phyloP scores from a whole-genome alignment of 1,139 yeast genomes.

The Nakaseomyces sp. region DNA sequence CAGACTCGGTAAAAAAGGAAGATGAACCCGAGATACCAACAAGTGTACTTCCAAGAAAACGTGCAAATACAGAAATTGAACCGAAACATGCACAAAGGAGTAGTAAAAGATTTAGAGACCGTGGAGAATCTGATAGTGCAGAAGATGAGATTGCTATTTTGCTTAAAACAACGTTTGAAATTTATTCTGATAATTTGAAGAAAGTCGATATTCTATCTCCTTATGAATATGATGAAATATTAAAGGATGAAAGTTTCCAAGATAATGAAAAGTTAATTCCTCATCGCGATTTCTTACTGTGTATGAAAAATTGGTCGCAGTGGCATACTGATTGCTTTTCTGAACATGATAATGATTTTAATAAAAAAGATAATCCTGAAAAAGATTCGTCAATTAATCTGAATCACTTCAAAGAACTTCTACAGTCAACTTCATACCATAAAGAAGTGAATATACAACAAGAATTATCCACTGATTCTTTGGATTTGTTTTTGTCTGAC shows the following conservation, averaged over 20 bases:
- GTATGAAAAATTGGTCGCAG: slow-evolving; percentile 38
- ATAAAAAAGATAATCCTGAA: slow-evolving; percentile 5
- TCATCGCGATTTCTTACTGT: slow-evolving; percentile 32
- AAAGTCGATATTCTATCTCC: slow-evolving; percentile 11
- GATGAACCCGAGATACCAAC: background rate
- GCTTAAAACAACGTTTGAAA: background rate
- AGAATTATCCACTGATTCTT: slow-evolving; percentile 5
- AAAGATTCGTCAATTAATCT: slow-evolving; percentile 16
- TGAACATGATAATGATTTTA: slow-evolving; percentile 21
- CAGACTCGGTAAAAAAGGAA: background rate
- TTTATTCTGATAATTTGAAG: slow-evolving; percentile 10
- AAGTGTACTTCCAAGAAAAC: slow-evolving; percentile 8
- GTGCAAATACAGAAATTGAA: slow-evolving; percentile 10
- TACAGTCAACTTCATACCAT: slow-evolving; percentile 24
- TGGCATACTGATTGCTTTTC: slow-evolving; percentile 33
- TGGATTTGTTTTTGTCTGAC: slow-evolving; percentile 29
- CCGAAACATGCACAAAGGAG: slow-evolving; percentile 29
- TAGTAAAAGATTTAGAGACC: slow-evolving; percentile 35
- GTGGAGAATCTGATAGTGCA: slow-evolving; percentile 22
- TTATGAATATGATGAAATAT: background rate
- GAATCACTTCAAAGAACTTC: slow-evolving; percentile 23
- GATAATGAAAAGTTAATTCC: background rate
- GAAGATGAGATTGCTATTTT: slow-evolving; percentile 16
- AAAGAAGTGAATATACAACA: slow-evolving; percentile 20
- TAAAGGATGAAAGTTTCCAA: slow-evolving; percentile 3